Base-by-base conservation (phyloP, 148 eudicot genomes). In the Silene conica region DNA sequence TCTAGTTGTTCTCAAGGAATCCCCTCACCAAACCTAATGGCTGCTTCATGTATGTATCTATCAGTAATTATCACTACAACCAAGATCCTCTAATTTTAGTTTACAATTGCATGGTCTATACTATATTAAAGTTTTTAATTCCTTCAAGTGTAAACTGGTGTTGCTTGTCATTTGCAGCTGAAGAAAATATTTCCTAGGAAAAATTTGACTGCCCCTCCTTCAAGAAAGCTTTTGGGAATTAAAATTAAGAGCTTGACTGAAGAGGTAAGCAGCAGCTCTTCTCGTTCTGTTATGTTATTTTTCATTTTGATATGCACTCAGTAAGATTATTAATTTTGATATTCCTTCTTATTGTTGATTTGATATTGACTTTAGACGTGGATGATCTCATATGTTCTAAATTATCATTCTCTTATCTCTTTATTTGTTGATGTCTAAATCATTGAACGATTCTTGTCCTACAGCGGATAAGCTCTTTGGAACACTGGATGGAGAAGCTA, bases 391-490 rank as follows among this genome's bases (percentile, higher is more conserved):
- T 67, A 67, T 66, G 18, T 41, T 67, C 52, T 11, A 19, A 67
- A 41, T 20, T 14, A 6, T 48, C 6, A 9, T 26, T 6, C 46
- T 28, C 38, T 1, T 16, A 63, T 38, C 1, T 70, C 3, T n/a
- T n/a, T n/a, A n/a, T 63, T 22, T 26, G 19, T 15, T 55, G n/a
- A 67, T 54, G 4, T 15, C n/a, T 63, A 38, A 7, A 58, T 19
- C 43, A 28, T 20, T 45, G 60, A 74, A 76, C 71, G 81, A 71
- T 82, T 75, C 25, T 55, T 73, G 57, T 73, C 50, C 67, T 71
- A 74, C 97, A 95, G 99, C 81, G 99, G 76, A 85, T 94, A 73
- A 75, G 74, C 71, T 79, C 88, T 63, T 84, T 95, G 78, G 99
- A 95, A 80, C 88, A 77, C 70, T 95, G 99, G 99, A 84, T 92